phyloP scores from a whole-genome alignment of 305 asterid species.

The Fraxinus paxiana region DNA sequence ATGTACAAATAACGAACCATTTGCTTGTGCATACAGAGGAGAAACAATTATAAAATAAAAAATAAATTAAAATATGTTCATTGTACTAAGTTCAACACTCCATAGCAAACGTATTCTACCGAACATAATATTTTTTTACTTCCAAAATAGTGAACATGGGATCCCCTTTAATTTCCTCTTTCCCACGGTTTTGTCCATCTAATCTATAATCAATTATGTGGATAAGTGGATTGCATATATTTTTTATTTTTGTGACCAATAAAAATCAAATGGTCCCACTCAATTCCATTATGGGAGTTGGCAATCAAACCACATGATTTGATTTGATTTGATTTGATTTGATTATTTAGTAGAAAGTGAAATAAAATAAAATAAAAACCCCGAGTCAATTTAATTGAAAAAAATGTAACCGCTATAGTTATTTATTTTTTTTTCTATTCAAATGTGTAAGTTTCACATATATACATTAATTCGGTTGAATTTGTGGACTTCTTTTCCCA shows the following conservation, averaged over 20 bases:
- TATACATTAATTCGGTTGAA: not conserved
- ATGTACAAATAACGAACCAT: not conserved
- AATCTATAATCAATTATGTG: not conserved
- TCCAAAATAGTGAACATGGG: not conserved
- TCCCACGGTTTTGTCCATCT: not conserved
- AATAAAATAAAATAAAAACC: not conserved
- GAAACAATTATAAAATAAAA: too few species aligned
- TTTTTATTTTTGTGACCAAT: not conserved
- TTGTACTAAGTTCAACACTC: not conserved
- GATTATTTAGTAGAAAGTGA: not conserved
- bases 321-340: constrained; percentile 2
- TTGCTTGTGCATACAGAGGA: not conserved
- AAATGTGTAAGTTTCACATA: not conserved
- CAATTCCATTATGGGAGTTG: not conserved
- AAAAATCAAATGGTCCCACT: not conserved
- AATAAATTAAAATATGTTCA: too few species aligned
- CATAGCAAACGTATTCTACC: not conserved
- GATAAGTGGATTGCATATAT: not conserved
- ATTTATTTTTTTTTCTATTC: not conserved
- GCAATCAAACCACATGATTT: constrained; percentile 5
- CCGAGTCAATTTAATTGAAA: not conserved
- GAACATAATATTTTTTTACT: not conserved
- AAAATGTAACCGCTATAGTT: not conserved
- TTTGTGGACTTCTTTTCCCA: not conserved
- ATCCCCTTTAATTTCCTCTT: not conserved